Evolutionary conservation across 2,329 filamentous ascomycete genomes (phyloP), one percentile per base, ranked within the genome.

Genomic region (Botrytis byssoidea): DNA sequence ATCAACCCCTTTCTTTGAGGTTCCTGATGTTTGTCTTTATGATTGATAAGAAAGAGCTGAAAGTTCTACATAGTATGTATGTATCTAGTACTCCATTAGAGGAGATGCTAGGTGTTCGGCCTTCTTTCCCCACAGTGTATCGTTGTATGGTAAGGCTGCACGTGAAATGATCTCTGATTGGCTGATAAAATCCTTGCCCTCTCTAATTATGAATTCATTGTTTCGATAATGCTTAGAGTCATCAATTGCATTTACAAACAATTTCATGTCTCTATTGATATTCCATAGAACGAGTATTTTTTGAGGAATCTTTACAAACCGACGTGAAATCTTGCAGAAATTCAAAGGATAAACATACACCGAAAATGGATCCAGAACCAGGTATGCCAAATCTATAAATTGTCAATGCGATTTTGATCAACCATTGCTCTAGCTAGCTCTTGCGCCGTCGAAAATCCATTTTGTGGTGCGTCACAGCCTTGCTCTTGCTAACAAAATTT

Each of bases 401-500:
- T 57, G 46, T 55, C 65, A 32, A 55, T 55, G 65, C 65, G 65
- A 68, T 68, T 57, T 29, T 14, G 10, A 37, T 68, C 29, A 37
- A 25, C 59, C 40, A 48, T 22, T 40, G 22, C 70, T 46, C 40
- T 73, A 73, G 71, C 72, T 44, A 57, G 51, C 51, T 63, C n/a
- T 64, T n/a, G 40, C 70, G 29, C 59, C 51, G 35, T 55, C 61
- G 25, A 57, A 63, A 48, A 68, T 70, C 69, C 44, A 68, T 29
- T 40, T 64, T 14, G 25, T 55, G 46, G 65, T 68, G 46, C 66
- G 32, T 57, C 65, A 63, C 70, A 75, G 75, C 75, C 73, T 74
- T 57, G 68, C 73, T 75, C 73, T 74, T 57, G 68, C 73, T 75
- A 71, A 77, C 65, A 74, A 71, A 74, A 73, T 46, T 72, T 37